Evolutionary conservation across 805 yeast species (phyloP).

Genomic region (Blastobotrys parvus): DNA sequence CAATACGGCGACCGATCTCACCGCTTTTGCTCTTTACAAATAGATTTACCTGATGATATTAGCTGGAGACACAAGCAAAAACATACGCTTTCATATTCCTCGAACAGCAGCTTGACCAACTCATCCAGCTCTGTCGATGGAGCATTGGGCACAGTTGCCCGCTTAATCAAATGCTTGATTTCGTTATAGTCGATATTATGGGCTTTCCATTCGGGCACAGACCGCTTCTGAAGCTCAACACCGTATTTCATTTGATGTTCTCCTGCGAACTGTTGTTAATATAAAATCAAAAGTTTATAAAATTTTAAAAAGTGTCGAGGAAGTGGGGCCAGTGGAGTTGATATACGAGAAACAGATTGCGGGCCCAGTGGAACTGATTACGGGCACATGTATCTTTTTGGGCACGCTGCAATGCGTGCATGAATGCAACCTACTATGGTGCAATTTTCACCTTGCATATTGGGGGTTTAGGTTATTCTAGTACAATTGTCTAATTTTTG

Average conservation of each 20-base stretch:
- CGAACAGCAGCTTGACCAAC: neutral
- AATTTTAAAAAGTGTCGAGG: too few relatives aligned
- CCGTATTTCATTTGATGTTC: conserved; percentile 97
- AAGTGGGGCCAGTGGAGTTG: too few relatives aligned
- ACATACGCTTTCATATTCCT: conserved; percentile 5
- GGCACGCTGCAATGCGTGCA: too few relatives aligned
- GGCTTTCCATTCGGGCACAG: conserved; percentile 82
- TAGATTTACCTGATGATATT: conserved; percentile 31
- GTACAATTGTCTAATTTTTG: too few relatives aligned
- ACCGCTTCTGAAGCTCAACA: conserved; percentile 57
- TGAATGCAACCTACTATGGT: too few relatives aligned
- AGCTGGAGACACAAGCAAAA: neutral
- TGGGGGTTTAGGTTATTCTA: too few relatives aligned
- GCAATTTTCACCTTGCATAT: too few relatives aligned
- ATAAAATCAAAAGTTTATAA: too few relatives aligned
- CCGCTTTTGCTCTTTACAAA: conserved; percentile 62
- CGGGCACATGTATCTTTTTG: too few relatives aligned
- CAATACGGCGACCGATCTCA: conserved; percentile 50
- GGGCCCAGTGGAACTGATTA: too few relatives aligned
- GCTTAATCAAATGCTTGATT: conserved; percentile 55
- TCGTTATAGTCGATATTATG: conserved; percentile 80
- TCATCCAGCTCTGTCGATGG: neutral
- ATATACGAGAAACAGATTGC: too few relatives aligned
- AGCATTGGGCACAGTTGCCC: conserved; percentile 36
- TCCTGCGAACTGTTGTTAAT: too few relatives aligned